A percentile compares a stretch with the other conserved stretches of the same genome.
These are phyloP conservation scores for Helianthus tuberosus DNA, from an alignment of 129 eudicot species.

Conservation along the genomic window DNA sequence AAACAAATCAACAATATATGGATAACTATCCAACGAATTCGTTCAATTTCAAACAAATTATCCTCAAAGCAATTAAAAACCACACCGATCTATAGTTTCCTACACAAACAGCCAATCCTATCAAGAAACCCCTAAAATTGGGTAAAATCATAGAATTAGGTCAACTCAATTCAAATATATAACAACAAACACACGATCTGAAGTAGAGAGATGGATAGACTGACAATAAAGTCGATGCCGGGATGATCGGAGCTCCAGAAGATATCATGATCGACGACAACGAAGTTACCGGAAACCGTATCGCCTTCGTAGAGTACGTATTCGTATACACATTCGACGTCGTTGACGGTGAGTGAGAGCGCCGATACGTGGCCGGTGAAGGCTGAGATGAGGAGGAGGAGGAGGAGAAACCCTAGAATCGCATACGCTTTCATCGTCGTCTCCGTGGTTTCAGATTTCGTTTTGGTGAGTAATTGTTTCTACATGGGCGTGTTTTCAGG, in stretches of 20 bases:
- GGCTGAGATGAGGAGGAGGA: conserved; percentile 43
- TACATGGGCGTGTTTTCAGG: conserved; percentile 13
- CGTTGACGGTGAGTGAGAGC: conserved; percentile 79
- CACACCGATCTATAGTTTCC: neutral
- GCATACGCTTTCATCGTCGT: conserved; percentile 36
- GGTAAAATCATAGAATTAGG: conserved; percentile 8
- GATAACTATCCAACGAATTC: too few relatives aligned
- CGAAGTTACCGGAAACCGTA: conserved; percentile 83
- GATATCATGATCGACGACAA: conserved; percentile 91
- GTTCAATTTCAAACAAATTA: neutral
- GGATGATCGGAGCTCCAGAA: conserved; percentile 99
- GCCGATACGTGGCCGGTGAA: conserved; percentile 42
- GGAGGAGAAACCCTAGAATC: conserved; percentile 39
- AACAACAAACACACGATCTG: neutral
- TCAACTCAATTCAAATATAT: neutral
- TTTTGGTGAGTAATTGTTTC: neutral
- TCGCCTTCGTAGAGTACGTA: conserved; percentile 96
- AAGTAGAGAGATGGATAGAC: neutral
- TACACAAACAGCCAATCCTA: neutral
- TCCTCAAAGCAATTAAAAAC: conserved; percentile 14
- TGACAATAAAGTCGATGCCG: conserved; percentile 83
- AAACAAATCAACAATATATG: too few relatives aligned
- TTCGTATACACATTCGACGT: conserved; percentile 89
- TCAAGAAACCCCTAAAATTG: neutral
- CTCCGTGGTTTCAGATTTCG: conserved; percentile 14